phyloP scores from a whole-genome alignment of 257 asterid genomes.

The Phtheirospermum japonicum region DNA sequence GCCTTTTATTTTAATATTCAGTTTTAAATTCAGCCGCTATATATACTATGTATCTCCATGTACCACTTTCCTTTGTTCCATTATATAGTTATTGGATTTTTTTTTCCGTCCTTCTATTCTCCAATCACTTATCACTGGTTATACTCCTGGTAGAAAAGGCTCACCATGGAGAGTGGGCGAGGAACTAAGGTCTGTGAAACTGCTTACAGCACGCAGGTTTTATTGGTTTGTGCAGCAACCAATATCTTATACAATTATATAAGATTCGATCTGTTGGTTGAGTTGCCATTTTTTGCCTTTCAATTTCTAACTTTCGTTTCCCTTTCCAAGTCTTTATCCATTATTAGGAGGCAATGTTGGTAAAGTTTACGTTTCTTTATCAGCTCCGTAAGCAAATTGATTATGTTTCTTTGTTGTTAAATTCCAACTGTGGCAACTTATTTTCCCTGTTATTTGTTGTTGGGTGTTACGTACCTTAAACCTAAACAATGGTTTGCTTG shows the following conservation, averaged over 20 bases:
- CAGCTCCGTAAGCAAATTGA: slow-evolving; percentile 1
- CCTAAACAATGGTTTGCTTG: slow-evolving; percentile 17
- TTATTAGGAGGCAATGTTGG: slow-evolving; percentile 4
- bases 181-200: slow-evolving; percentile 36
- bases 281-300: slow-evolving; percentile 14
- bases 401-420: slow-evolving; percentile 10
- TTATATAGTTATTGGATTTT: slow-evolving; percentile 26
- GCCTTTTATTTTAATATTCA: slow-evolving; percentile 22
- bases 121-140: slow-evolving; percentile 31
- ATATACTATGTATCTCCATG: slow-evolving; percentile 27
- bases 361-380: slow-evolving; percentile 3
- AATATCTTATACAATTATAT: slow-evolving; percentile 24
- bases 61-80: slow-evolving; percentile 35
- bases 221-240: slow-evolving; percentile 29
- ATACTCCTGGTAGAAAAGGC: slow-evolving; percentile 34
- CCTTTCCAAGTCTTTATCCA: slow-evolving; percentile 2
- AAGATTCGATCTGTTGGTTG: slow-evolving; percentile 21
- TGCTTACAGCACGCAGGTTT: slow-evolving; percentile 38
- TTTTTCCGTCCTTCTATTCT: slow-evolving; percentile 29
- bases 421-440: slow-evolving; percentile 1
- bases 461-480: neutral
- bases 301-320: slow-evolving; percentile 11
- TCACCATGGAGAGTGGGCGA: slow-evolving; percentile 37
- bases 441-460: neutral
- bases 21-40: slow-evolving; percentile 34